Evolutionary conservation across 306 rosid genomes (phyloP).

Genomic region (Ammopiptanthus mongolicus): DNA sequence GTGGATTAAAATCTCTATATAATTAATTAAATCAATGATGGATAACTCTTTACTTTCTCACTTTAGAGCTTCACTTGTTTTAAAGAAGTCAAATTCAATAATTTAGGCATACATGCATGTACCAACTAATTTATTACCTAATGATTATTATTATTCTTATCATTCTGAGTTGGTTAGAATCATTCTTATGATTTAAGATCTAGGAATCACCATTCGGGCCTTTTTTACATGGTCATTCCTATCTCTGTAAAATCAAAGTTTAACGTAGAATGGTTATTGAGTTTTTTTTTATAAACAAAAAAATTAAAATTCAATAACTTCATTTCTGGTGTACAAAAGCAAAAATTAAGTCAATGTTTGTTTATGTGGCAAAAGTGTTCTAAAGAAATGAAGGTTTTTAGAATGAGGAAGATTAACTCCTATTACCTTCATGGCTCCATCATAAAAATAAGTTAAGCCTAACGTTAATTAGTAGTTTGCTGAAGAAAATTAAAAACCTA

Average conservation of each 20-base stretch:
- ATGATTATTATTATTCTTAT: neutral
- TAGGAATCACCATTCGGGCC: neutral
- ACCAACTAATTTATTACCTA: neutral
- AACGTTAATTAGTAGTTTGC: too few species aligned
- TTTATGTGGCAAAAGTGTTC: neutral
- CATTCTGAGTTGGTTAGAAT: neutral
- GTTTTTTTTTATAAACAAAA: neutral
- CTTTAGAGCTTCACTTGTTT: too few species aligned
- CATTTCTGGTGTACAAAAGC: neutral
- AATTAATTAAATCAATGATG: too few species aligned
- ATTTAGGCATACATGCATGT: constrained; percentile 1
- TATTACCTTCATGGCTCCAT: neutral
- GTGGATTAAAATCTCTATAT: too few species aligned
- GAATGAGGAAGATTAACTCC: neutral
- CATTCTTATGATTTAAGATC: neutral
- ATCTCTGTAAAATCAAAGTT: too few species aligned
- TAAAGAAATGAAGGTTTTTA: neutral
- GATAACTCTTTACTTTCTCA: too few species aligned
- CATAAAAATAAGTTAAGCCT: neutral
- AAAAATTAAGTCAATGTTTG: neutral
- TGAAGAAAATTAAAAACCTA: neutral
- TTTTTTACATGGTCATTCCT: neutral
- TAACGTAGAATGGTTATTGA: neutral
- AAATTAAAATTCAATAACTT: too few species aligned
- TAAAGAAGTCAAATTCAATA: too few species aligned